Base-by-base conservation (phyloP, 2,329 filamentous ascomycete genomes). In the Seiridium unicorne region DNA sequence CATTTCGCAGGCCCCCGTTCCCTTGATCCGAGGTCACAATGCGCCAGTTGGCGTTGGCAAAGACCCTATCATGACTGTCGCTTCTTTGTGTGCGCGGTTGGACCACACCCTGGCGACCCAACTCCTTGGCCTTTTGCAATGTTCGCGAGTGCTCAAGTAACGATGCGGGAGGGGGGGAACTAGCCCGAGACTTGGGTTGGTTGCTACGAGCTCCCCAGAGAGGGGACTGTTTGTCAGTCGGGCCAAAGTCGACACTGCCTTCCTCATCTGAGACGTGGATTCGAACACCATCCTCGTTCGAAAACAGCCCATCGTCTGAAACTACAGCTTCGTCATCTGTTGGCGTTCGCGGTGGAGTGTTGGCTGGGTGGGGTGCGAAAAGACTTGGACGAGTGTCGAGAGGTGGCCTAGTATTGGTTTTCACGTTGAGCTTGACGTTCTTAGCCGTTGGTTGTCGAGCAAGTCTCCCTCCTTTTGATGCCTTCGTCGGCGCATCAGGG, bases 1-100 rank as follows among this genome's bases (percentile, higher is more conserved):
- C 94, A 72, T 97, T 97, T 68, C 91, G 88, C 54, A 98, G 83
- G 26, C 94, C 95, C 31, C 93, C 93, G 70, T 98, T 98, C 60
- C 94, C 94, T 76, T 96, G 92, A 59, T 96, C 89, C 0, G 93
- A 91, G 59, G 89, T 88, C 62, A 93, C 90, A 42, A 98, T 86
- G 40, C 84, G 89, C 91, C 93, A 98, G 56, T 89, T 83, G 8
- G 90, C 89, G n/a, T 86, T 83, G 53, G 91, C 89, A 68, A 93
- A 93, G 53, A 89, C 84, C 38, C 83, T 79, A 67, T 90, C 88
- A 66, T 88, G 87, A 70, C 83, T 89, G 58, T 87, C 83, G 69
- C 85, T 88, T 51, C 86, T 78, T 54, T 73, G 70, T 5, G 78
- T 70, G 44, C 79, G 78, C 35, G 85, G 85, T 70, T 88, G 86